Conservation (phyloP, 495 filamentous ascomycete genomes). For the Penicillium silybi region DNA sequence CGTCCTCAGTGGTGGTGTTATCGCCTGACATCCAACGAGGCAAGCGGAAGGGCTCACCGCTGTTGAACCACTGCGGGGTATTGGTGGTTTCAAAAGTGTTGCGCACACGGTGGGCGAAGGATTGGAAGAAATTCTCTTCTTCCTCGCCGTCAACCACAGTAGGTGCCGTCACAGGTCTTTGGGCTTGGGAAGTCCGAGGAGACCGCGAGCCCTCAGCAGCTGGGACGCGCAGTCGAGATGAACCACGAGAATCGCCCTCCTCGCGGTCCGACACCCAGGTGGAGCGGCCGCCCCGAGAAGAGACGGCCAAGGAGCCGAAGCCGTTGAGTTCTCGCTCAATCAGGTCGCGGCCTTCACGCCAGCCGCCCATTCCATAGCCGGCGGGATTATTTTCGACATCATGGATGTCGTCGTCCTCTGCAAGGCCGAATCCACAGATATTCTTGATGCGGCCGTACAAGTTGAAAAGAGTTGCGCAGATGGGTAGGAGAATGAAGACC, state of each 20-base stretch:
- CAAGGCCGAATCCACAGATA: conserved; percentile 70
- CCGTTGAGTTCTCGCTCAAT: conserved; percentile 86
- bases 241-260: conserved; percentile 24
- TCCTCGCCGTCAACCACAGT: conserved; percentile 49
- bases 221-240: conserved; percentile 30
- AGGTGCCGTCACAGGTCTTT: conserved; percentile 25
- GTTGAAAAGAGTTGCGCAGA: conserved; percentile 78
- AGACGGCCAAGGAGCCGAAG: conserved; percentile 47
- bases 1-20: conserved; percentile 34
- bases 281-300: conserved; percentile 31
- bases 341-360: conserved; percentile 90
- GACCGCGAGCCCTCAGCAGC: conserved; percentile 24
- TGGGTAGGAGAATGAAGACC: conserved; percentile 76
- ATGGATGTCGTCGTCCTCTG: conserved; percentile 68
- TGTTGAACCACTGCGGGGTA: conserved; percentile 73
- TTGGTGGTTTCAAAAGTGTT: conserved; percentile 89
- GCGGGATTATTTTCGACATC: conserved; percentile 60
- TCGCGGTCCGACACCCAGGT: conserved; percentile 27
- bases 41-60: conserved; percentile 62
- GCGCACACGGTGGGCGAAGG: conserved; percentile 75
- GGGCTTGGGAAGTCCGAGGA: conserved; percentile 24
- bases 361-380: conserved; percentile 73
- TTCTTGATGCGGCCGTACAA: conserved; percentile 78
- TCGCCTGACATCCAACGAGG: conserved; percentile 73
- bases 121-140: conserved; percentile 76